Base-by-base conservation (phyloP, 768 basidiomycete species). In the Rhizopogon sp. region DNA sequence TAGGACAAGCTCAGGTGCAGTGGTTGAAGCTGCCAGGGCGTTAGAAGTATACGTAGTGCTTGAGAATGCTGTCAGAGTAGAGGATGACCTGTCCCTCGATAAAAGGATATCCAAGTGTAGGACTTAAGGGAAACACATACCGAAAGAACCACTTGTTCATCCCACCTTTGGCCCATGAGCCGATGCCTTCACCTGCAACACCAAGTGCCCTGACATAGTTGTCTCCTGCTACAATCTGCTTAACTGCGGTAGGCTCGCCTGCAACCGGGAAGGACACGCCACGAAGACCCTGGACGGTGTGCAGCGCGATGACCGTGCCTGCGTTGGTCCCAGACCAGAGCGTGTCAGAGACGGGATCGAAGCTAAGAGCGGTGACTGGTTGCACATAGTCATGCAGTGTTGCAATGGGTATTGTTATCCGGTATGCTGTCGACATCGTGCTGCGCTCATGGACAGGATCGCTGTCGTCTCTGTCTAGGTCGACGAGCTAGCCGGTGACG, bases 311-410 rank as follows among this genome's bases (percentile, higher is more conserved):
- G 57, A 97, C 79, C 54, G 75, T 74, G 3, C 96, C 95, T 29
- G 80, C 72, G 55, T 84, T 82, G 8, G 81, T 78, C 31, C 94
- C 95, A 45, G 87, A 76, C 93, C 94, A 97, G 37, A 99, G 74
- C 6, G 87, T 82, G 68, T 98, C 94, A 0, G 92, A 90, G 20
- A 89, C 85, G 7, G 93, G 88, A 70, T 99, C 96, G 67, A 98
- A 95, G 0, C 86, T 82, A 54, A 97, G 76, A 0, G 91, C 82
- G 22, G 89, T 86, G 46, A 89, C 76, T 25, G 86, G 79, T 61
- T 82, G 79, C 29, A 16, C 54, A 56, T 50, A 47, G 14, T 56
- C 50, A 16, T 54, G 57, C 14, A 61, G 29, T 0, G 59, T 43
- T 3, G 42, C 14, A 50, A 71, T 60, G 6, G 67, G 56, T 10